Evolutionary conservation across 805 yeast species (phyloP), one percentile per base, ranked within the genome.

Genomic region (Komagataella populi): DNA sequence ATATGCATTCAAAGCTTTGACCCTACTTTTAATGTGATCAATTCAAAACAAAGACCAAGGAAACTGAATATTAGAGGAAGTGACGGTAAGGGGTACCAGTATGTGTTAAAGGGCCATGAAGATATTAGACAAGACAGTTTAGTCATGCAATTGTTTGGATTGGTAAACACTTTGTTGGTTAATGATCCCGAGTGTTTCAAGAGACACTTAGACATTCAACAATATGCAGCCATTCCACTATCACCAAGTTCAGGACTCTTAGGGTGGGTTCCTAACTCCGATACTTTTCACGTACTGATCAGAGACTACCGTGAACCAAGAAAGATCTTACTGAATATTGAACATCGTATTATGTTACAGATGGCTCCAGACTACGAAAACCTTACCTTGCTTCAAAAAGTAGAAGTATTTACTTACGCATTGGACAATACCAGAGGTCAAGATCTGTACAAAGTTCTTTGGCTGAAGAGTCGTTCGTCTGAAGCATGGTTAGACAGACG

Each of bases 401-500:
- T 95, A 46, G 99, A 93, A 66, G 97, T 93, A 5, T 95, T 93
- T 70, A 87, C 96, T 0, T 89, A 91, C 60, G 96, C 99, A 0
- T 70, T 93, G 58, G 96, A 91, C 63, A 90, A 89, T 62, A 91
- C 99, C 0, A 74, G 95, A 59, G 98, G 99, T 1, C 97, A 93
- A 66, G 99, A 93, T 67, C 71, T 93, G 57, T 91, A 93, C 68
- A 85, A 91, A 57, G 96, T 95, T 3, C 70, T 95, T 59, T 93
- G 99, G 99, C 76, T 93, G 57, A 93, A 93, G 70, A 87, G 96
- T 48, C 81, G 93, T 57, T 87, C 96, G 0, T 88, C 97, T 0
- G 99, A 93, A 66, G 89, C 96, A 0, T 93, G 99, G 99, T 72
- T 93, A 45, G 98, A 93, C 63, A 80, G 99, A 59, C 81, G 99